These are phyloP conservation scores for Spergularia marina DNA, from an alignment of 148 eudicot species.

Conservation along the genomic window DNA sequence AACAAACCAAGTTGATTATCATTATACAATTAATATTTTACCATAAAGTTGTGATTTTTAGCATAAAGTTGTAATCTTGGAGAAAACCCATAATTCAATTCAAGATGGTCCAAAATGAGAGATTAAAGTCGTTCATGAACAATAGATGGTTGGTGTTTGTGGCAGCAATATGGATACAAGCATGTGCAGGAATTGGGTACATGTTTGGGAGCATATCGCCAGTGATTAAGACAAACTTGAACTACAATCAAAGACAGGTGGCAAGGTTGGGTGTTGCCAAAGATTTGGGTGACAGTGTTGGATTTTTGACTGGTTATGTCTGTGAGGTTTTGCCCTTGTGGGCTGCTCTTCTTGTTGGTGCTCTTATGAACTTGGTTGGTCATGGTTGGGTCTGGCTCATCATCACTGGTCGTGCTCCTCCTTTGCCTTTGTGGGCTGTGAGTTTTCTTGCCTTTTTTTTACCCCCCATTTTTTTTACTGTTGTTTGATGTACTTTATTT, in stretches of 20 bases:
- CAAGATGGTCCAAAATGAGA: slow-evolving; percentile 29
- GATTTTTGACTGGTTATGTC: slow-evolving; percentile 82
- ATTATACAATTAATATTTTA: neutral
- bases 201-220: slow-evolving; percentile 95
- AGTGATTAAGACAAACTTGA: slow-evolving; percentile 58
- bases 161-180: slow-evolving; percentile 96
- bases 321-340: slow-evolving; percentile 82
- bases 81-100: no score
- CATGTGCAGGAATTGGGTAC: slow-evolving; percentile 91
- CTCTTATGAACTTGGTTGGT: slow-evolving; percentile 80
- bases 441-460: slow-evolving; percentile 31
- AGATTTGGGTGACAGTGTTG: slow-evolving; percentile 91
- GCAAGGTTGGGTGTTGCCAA: slow-evolving; percentile 92
- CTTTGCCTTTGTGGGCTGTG: slow-evolving; percentile 90
- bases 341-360: slow-evolving; percentile 88
- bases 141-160: slow-evolving; percentile 90
- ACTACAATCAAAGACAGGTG: slow-evolving; percentile 78
- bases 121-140: slow-evolving; percentile 44
- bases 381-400: slow-evolving; percentile 94
- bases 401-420: slow-evolving; percentile 57
- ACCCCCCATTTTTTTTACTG: neutral
- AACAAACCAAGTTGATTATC: no score
- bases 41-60: neutral
- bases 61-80: no score
- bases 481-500: neutral